Evolutionary conservation across 2,329 filamentous ascomycete species (phyloP).

Genomic region (Setomelanomma holmii): DNA sequence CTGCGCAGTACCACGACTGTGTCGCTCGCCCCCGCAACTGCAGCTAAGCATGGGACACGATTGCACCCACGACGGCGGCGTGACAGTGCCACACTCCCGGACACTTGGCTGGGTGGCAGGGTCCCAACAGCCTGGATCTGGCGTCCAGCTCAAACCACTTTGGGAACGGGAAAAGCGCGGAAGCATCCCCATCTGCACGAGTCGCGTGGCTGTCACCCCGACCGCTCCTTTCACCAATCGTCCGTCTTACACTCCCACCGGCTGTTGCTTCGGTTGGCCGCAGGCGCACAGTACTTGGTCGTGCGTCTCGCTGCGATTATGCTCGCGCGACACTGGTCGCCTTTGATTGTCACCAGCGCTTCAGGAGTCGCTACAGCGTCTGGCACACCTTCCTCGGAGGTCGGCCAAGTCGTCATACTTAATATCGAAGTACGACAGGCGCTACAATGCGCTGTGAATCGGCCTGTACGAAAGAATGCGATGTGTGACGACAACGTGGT

Average conservation of each 20-base stretch:
- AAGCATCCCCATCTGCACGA: slow-evolving; percentile 35
- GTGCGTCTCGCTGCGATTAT: slow-evolving; percentile 8
- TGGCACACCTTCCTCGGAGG: neutral
- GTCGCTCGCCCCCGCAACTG: slow-evolving; percentile 24
- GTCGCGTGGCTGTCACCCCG: slow-evolving; percentile 41
- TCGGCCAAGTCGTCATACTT: neutral
- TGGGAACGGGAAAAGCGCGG: slow-evolving; percentile 30
- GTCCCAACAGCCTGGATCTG: slow-evolving; percentile 41
- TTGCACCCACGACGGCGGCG: slow-evolving; percentile 41
- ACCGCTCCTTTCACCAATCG: slow-evolving; percentile 24
- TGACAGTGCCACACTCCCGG: slow-evolving; percentile 46
- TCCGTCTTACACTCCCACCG: slow-evolving; percentile 27
- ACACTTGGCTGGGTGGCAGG: slow-evolving; percentile 36
- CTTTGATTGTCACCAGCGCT: slow-evolving; percentile 6
- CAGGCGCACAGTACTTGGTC: slow-evolving; percentile 10
- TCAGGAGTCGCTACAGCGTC: neutral
- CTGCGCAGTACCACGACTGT: slow-evolving; percentile 3
- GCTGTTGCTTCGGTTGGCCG: slow-evolving; percentile 31
- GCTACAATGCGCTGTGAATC: slow-evolving; percentile 21
- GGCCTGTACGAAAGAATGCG: slow-evolving; percentile 15
- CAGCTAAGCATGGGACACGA: slow-evolving; percentile 34
- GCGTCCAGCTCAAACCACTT: slow-evolving; percentile 30
- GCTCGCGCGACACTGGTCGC: neutral
- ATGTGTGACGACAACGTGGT: slow-evolving; percentile 27
- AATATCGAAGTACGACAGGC: slow-evolving; percentile 7